Conservation (phyloP, 805 yeast species). For the Ogataea minuta region DNA sequence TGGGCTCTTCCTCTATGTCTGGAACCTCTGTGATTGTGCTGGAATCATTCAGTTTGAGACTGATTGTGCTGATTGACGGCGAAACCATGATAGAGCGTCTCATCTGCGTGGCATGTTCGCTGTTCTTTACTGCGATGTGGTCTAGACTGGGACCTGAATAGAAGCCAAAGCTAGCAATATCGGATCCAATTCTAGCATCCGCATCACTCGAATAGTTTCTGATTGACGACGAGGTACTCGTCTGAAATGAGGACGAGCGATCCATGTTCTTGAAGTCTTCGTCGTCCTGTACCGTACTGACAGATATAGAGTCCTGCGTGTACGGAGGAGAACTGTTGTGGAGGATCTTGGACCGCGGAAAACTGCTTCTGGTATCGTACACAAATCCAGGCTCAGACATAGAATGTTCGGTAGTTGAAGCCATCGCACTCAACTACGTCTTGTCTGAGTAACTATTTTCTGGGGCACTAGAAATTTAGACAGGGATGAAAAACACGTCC, state of each 20-base stretch:
- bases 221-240: conserved; percentile 34
- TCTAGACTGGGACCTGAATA: conserved; percentile 33
- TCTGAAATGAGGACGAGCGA: conserved; percentile 38
- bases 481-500: conserved; percentile 11
- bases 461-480: conserved; percentile 7
- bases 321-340: conserved; percentile 22
- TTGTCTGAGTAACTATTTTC: neutral
- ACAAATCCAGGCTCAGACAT: conserved; percentile 2
- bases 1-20: conserved; percentile 33
- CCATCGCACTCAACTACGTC: conserved; percentile 7
- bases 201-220: conserved; percentile 2
- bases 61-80: conserved; percentile 31
- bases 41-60: conserved; percentile 1
- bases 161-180: conserved; percentile 21
- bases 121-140: conserved; percentile 21
- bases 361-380: conserved; percentile 1
- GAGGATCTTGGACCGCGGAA: conserved; percentile 3
- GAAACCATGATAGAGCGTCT: conserved; percentile 34
- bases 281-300: conserved; percentile 35
- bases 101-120: conserved; percentile 30
- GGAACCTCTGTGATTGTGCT: neutral
- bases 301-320: conserved; percentile 32
- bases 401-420: neutral
- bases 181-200: conserved; percentile 12
- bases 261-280: conserved; percentile 33